Evolutionary conservation across 2,329 filamentous ascomycete genomes (phyloP).

Genomic region (Rhexocercosporidium sp.): DNA sequence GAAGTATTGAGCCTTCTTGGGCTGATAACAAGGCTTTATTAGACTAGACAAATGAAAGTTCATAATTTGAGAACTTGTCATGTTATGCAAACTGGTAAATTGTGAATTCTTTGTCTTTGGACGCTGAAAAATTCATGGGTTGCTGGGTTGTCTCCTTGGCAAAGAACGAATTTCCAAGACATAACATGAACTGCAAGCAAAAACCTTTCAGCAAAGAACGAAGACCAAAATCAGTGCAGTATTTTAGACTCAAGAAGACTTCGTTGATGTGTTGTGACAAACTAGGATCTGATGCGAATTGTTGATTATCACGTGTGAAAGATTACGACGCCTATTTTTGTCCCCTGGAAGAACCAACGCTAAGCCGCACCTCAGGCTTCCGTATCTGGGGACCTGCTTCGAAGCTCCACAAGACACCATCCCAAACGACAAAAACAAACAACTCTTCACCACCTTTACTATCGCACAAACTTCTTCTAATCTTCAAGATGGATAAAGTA

Average conservation of each 20-base stretch:
- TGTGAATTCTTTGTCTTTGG: too few relatives aligned
- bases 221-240: too few relatives aligned
- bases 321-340: not conserved
- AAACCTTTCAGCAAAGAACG: too few relatives aligned
- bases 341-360: not conserved
- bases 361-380: not conserved
- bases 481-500: slow-evolving; percentile 67
- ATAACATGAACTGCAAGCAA: not conserved
- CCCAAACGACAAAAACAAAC: slow-evolving; percentile 23
- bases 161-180: not conserved
- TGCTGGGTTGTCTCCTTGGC: not conserved
- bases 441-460: slow-evolving; percentile 10
- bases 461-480: slow-evolving; percentile 23
- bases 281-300: too few relatives aligned
- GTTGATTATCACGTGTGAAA: slow-evolving; percentile 13
- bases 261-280: not conserved
- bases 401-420: slow-evolving; percentile 16
- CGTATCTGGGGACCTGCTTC: not conserved
- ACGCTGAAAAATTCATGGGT: not conserved
- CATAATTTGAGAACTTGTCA: not conserved
- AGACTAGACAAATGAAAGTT: slow-evolving; percentile 49
- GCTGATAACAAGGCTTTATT: slow-evolving; percentile 61
- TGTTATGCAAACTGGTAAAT: not conserved
- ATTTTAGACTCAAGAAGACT: not conserved
- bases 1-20: slow-evolving; percentile 67